phyloP scores from a whole-genome alignment of 2,329 filamentous ascomycete genomes.

The Diaporthe vexans region DNA sequence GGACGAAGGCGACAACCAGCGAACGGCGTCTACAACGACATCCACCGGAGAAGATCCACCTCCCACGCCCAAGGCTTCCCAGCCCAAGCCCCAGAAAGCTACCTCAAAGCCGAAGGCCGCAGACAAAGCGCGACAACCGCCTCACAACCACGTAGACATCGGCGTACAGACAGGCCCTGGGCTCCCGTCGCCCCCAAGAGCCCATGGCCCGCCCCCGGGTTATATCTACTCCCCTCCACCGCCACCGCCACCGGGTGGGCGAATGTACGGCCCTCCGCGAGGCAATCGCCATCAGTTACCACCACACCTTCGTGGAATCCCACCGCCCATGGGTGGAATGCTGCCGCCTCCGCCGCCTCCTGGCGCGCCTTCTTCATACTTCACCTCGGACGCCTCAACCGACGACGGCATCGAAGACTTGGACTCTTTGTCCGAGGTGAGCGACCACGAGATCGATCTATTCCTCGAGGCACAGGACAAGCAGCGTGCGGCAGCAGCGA shows the following conservation, averaged over 20 bases:
- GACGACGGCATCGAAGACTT: constrained; percentile 44
- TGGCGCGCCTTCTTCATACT: background rate
- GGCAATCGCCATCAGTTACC: constrained; percentile 19
- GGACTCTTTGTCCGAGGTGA: constrained; percentile 47
- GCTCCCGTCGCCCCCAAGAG: background rate
- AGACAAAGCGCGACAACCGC: background rate
- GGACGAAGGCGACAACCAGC: constrained; percentile 12
- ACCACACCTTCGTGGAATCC: constrained; percentile 19
- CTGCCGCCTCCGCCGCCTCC: background rate
- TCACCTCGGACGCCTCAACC: constrained; percentile 33
- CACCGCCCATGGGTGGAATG: background rate
- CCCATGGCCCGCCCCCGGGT: constrained; percentile 3
- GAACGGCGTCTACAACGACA: constrained; percentile 22
- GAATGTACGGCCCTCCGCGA: constrained; percentile 28
- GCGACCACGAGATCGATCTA: constrained; percentile 49
- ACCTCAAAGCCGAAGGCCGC: background rate
- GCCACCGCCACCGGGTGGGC: constrained; percentile 27
- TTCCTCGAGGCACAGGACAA: constrained; percentile 41
- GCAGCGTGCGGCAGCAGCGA: constrained; percentile 6
- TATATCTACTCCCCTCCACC: constrained; percentile 23
- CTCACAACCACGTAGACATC: constrained; percentile 23
- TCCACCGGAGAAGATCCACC: background rate
- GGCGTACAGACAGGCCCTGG: constrained; percentile 41
- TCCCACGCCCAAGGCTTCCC: constrained; percentile 19
- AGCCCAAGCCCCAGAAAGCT: background rate